Evolutionary conservation across 176 grass and related monocot species (phyloP).

Genomic region (Alloteropsis semialata): DNA sequence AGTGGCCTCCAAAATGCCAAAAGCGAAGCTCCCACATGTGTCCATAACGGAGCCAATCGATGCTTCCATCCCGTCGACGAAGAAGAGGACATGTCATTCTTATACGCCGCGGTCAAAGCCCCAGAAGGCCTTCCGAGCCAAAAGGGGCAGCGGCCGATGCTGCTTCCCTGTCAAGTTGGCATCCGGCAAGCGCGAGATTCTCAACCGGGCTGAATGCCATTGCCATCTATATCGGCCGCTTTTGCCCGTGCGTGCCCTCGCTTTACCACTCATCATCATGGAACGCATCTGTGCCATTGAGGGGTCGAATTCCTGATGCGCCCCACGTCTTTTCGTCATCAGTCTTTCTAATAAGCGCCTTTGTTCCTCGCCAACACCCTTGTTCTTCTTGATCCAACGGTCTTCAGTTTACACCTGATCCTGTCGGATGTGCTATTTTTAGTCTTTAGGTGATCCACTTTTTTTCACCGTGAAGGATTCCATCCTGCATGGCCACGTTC

Average conservation of each 20-base stretch:
- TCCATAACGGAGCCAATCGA: slow-evolving; percentile 23
- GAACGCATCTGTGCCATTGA: slow-evolving; percentile 19
- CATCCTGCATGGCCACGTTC: not conserved
- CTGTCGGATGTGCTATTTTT: not conserved
- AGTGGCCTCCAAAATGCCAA: slow-evolving; percentile 31
- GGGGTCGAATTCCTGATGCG: slow-evolving; percentile 11
- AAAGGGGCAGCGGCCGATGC: slow-evolving; percentile 13
- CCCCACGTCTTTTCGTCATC: not conserved
- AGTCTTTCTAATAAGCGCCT: slow-evolving; percentile 2
- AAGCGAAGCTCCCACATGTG: slow-evolving; percentile 31
- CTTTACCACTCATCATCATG: slow-evolving; percentile 24
- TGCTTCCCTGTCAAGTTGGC: slow-evolving; percentile 32
- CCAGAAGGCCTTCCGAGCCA: not conserved
- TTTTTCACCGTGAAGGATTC: slow-evolving; percentile 8
- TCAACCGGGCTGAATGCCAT: not conserved
- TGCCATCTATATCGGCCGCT: slow-evolving; percentile 14
- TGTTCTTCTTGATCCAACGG: slow-evolving; percentile 17
- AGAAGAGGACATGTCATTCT: slow-evolving; percentile 3
- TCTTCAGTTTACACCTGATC: not conserved
- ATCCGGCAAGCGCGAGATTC: slow-evolving; percentile 34
- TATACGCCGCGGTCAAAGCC: slow-evolving; percentile 32
- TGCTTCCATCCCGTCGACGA: not conserved
- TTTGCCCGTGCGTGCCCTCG: slow-evolving; percentile 15
- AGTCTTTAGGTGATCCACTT: not conserved
- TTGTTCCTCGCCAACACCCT: not conserved